phyloP scores from a whole-genome alignment of 257 asterid genomes.

The Thymus quinquecostatus region DNA sequence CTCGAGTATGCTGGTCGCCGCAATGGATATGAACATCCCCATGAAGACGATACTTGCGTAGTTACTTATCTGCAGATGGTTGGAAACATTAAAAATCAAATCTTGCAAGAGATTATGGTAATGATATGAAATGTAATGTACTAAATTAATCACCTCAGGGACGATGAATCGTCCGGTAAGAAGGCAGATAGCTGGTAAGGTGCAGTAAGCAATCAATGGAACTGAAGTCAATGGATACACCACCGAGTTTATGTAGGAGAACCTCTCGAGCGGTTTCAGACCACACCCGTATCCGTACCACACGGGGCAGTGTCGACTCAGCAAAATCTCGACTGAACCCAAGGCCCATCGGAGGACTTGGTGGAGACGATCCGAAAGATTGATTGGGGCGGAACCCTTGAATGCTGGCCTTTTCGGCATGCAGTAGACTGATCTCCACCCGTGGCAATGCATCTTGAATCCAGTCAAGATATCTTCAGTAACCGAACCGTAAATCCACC shows the following conservation, averaged over 20 bases:
- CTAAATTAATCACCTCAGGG: conserved; percentile 58
- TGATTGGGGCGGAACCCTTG: conserved; percentile 95
- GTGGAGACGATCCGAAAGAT: conserved; percentile 95
- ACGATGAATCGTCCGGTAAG: conserved; percentile 93
- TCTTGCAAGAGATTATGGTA: not conserved
- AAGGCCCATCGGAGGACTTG: conserved; percentile 99
- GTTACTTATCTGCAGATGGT: conserved; percentile 76
- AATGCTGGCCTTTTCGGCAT: conserved; percentile 85
- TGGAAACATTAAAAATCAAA: not conserved
- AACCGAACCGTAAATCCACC: conserved; percentile 98
- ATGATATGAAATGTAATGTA: no score
- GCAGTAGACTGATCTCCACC: conserved; percentile 97
- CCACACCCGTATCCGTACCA: conserved; percentile 99
- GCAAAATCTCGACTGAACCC: conserved; percentile 89
- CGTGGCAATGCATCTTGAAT: conserved; percentile 98
- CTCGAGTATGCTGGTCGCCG: conserved; percentile 79
- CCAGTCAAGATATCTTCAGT: conserved; percentile 99
- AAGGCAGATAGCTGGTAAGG: conserved; percentile 93
- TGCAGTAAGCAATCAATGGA: conserved; percentile 85
- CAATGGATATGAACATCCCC: conserved; percentile 79
- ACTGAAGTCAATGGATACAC: conserved; percentile 92
- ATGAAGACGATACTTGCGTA: conserved; percentile 85
- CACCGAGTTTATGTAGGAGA: conserved; percentile 87
- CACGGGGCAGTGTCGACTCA: conserved; percentile 94
- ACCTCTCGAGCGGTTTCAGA: conserved; percentile 90